Percentiles rank a stretch among this genome's conserved stretches.
Evolutionary conservation across 2,329 filamentous ascomycete species (phyloP).

Genomic region (Cladosporium halotolerans): DNA sequence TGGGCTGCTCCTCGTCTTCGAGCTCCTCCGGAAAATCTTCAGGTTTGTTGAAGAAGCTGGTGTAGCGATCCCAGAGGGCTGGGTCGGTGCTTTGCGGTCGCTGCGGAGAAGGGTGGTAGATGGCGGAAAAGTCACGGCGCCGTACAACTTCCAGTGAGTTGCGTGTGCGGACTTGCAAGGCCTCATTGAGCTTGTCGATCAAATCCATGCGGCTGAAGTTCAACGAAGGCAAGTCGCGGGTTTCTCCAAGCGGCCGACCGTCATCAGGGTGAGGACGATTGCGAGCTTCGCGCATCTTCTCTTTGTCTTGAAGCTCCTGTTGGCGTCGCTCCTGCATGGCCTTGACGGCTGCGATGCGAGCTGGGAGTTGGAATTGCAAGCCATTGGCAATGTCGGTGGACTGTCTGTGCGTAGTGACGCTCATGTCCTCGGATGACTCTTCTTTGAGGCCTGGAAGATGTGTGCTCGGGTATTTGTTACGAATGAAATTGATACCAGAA

Average conservation of each 20-base stretch:
- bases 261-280: conserved; percentile 23
- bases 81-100: conserved; percentile 33
- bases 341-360: conserved; percentile 30
- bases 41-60: conserved; percentile 40
- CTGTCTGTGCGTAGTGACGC: conserved; percentile 25
- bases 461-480: conserved; percentile 24
- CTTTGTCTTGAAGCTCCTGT: conserved; percentile 27
- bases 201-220: conserved; percentile 44
- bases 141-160: conserved; percentile 34
- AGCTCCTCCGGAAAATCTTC: conserved; percentile 30
- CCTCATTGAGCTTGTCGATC: conserved; percentile 40
- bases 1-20: conserved; percentile 15
- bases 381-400: conserved; percentile 13
- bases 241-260: conserved; percentile 30
- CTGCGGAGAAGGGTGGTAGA: conserved; percentile 29
- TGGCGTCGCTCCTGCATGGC: conserved; percentile 31
- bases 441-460: conserved; percentile 43
- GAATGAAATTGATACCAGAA: conserved; percentile 17
- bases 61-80: conserved; percentile 39
- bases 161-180: conserved; percentile 27
- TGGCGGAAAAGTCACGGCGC: conserved; percentile 27
- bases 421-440: conserved; percentile 43
- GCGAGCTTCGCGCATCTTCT: conserved; percentile 21
- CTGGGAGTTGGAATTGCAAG: conserved; percentile 26
- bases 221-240: conserved; percentile 40